Conservation (phyloP, 192 early-diverging fungal species). For the Coemansia sp. region DNA sequence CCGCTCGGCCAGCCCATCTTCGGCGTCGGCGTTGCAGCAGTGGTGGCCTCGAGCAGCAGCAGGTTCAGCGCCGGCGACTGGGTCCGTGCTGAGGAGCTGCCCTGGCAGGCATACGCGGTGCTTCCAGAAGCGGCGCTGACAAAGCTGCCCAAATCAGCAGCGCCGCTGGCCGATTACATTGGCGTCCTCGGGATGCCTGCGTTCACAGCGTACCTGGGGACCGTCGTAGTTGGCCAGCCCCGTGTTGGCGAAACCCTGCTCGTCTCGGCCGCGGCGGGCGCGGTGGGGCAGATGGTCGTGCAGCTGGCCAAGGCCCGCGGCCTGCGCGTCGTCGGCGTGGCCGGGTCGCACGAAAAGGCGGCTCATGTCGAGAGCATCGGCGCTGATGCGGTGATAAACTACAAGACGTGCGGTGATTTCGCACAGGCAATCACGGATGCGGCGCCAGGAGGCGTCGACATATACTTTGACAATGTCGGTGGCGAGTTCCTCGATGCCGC, state of each 20-base stretch:
- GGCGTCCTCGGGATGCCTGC: conserved; percentile 76
- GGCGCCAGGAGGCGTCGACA: conserved; percentile 77
- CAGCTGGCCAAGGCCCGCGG: conserved; percentile 76
- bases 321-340: conserved; percentile 75
- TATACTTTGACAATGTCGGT: conserved; percentile 84
- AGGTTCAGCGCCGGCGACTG: conserved; percentile 60
- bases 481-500: conserved; percentile 76
- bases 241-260: conserved; percentile 81
- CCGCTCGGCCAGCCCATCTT: conserved; percentile 60
- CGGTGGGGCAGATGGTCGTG: conserved; percentile 72
- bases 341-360: conserved; percentile 83
- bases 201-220: conserved; percentile 70
- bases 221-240: conserved; percentile 62
- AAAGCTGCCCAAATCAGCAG: conserved; percentile 14
- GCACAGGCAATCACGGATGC: conserved; percentile 55
- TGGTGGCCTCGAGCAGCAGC: conserved; percentile 61
- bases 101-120: conserved; percentile 64
- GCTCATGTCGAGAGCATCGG: conserved; percentile 64
- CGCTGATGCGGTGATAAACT: conserved; percentile 88
- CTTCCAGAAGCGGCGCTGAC: conserved; percentile 19
- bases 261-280: conserved; percentile 76
- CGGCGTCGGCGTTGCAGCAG: conserved; percentile 62
- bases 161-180: conserved; percentile 27
- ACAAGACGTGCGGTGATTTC: conserved; percentile 66
- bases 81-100: conserved; percentile 56